Evolutionary conservation across 1,284 basidiomycete species (phyloP).

Genomic region (Ceratobasidium papillatum): DNA sequence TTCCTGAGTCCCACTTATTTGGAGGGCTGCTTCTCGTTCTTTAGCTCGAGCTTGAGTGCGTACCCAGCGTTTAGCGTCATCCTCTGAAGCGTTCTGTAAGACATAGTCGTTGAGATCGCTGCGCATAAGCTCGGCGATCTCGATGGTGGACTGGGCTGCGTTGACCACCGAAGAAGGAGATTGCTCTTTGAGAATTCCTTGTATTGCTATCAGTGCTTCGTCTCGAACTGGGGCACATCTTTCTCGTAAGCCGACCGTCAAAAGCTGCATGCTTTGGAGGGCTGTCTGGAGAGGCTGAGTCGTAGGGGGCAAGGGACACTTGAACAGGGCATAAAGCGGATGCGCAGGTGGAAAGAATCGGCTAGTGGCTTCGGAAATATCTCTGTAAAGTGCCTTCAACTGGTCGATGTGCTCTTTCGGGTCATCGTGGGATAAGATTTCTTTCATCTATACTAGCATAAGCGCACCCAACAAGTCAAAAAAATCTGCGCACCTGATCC

Average conservation of each 20-base stretch:
- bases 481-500: constrained; percentile 10
- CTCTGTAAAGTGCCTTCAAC: constrained; percentile 2
- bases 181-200: neutral
- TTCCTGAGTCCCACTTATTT: neutral
- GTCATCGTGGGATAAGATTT: neutral
- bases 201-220: neutral
- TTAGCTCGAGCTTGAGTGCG: neutral
- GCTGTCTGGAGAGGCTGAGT: neutral
- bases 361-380: constrained; percentile 6
- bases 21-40: neutral
- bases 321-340: neutral
- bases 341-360: constrained; percentile 14
- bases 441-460: constrained; percentile 16
- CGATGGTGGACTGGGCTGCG: neutral
- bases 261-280: neutral
- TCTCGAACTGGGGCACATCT: constrained; percentile 14
- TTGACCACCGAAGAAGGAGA: neutral
- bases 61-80: constrained; percentile 1
- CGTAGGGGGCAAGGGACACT: neutral
- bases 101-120: constrained; percentile 7
- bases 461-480: neutral
- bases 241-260: neutral
- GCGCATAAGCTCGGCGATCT: constrained; percentile 3
- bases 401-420: constrained; percentile 25
- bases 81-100: constrained; percentile 7